These are phyloP conservation scores for Phtheirospermum japonicum DNA, from an alignment of 257 asterid genomes.

Conservation along the genomic window DNA sequence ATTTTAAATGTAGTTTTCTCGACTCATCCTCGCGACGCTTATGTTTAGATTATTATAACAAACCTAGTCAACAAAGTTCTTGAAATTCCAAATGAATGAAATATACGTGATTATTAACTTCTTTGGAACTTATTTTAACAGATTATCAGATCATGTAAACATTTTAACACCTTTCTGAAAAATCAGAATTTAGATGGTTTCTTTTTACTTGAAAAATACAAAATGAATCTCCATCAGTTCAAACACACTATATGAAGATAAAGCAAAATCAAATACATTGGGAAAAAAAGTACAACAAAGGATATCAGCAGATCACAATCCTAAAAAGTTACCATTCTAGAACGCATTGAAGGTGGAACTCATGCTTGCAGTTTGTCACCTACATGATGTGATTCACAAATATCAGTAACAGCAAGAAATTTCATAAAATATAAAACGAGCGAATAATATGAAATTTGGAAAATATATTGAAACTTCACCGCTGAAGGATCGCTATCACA, in stretches of 20 bases:
- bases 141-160: neutral
- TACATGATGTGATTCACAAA: slow-evolving; percentile 26
- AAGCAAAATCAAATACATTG: neutral
- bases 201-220: neutral
- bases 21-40: neutral
- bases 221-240: neutral
- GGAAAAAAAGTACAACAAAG: neutral
- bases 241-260: neutral
- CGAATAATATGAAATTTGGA: neutral
- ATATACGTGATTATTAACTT: neutral
- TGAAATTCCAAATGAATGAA: neutral
- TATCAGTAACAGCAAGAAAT: slow-evolving; percentile 8
- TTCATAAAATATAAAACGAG: slow-evolving; percentile 2
- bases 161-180: neutral
- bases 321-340: slow-evolving; percentile 63
- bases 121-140: neutral
- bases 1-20: no score
- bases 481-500: slow-evolving; percentile 76
- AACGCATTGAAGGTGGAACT: slow-evolving; percentile 90
- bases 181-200: neutral
- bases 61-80: slow-evolving; percentile 6
- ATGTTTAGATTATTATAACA: slow-evolving; percentile 9
- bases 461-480: slow-evolving; percentile 35
- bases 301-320: slow-evolving; percentile 1
- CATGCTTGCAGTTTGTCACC: slow-evolving; percentile 87